Evolutionary conservation across 805 yeast genomes (phyloP).

Genomic region (Starmera dryadoides): DNA sequence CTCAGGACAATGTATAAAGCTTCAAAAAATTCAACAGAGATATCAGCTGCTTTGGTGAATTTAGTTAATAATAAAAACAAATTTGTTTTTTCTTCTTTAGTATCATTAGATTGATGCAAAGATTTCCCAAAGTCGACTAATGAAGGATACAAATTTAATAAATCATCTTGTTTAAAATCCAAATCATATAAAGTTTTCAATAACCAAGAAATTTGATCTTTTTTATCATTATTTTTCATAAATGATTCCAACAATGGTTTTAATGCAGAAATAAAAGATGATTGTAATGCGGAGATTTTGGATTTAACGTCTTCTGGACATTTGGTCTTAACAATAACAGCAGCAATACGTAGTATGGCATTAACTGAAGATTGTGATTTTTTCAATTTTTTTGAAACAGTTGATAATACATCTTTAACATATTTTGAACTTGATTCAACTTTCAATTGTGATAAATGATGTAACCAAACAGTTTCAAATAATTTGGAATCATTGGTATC

Average conservation of each 20-base stretch:
- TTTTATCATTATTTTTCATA: not conserved
- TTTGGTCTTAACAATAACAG: slow-evolving; percentile 9
- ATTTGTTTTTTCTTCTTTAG: slow-evolving; percentile 13
- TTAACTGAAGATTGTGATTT: too few relatives aligned
- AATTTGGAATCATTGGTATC: slow-evolving; percentile 17
- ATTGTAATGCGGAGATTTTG: slow-evolving; percentile 2
- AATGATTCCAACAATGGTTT: slow-evolving; percentile 3
- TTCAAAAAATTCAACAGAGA: slow-evolving; percentile 20
- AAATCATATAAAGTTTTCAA: slow-evolving; percentile 21
- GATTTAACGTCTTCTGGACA: not conserved
- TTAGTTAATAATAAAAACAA: slow-evolving; percentile 23
- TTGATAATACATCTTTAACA: slow-evolving; percentile 6
- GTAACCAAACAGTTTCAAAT: slow-evolving; percentile 30
- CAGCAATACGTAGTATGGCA: not conserved
- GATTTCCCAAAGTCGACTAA: slow-evolving; percentile 8
- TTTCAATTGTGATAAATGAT: slow-evolving; percentile 26
- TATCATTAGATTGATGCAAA: slow-evolving; percentile 3
- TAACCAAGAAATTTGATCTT: slow-evolving; percentile 21
- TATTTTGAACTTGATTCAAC: slow-evolving; percentile 22
- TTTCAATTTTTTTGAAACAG: slow-evolving; percentile 1
- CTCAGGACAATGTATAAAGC: slow-evolving; percentile 29
- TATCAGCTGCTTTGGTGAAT: slow-evolving; percentile 10
- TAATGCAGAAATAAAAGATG: not conserved
- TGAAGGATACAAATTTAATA: slow-evolving; percentile 3
- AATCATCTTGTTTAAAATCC: slow-evolving; percentile 5